phyloP scores from a whole-genome alignment of 768 basidiomycete genomes.

The Strobilomyces dryophilus region DNA sequence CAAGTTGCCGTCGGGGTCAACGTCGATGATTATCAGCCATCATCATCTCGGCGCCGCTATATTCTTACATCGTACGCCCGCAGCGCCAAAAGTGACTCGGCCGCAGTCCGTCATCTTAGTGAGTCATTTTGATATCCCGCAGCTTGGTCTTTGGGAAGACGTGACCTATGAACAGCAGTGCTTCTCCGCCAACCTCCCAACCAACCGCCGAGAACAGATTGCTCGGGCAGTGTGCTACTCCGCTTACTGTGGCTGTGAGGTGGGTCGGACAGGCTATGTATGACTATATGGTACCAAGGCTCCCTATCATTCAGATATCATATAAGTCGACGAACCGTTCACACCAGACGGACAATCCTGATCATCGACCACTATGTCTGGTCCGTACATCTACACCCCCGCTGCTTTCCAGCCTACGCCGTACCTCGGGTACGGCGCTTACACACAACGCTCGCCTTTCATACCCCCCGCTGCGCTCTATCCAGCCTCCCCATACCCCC shows the following conservation, averaged over 20 bases:
- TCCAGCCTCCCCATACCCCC: constrained; percentile 35
- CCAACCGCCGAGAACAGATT: neutral
- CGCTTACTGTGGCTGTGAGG: constrained; percentile 18
- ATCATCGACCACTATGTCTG: constrained; percentile 31
- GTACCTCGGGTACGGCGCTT: constrained; percentile 31
- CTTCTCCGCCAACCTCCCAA: neutral
- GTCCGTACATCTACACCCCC: constrained; percentile 43
- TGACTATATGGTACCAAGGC: neutral
- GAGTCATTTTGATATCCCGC: neutral
- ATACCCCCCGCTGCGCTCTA: constrained; percentile 37
- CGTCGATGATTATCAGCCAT: too few relatives aligned
- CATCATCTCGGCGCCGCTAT: too few relatives aligned
- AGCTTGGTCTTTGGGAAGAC: neutral
- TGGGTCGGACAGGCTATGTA: constrained; percentile 14
- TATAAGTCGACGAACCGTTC: neutral
- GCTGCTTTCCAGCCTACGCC: constrained; percentile 32
- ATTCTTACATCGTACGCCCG: too few relatives aligned
- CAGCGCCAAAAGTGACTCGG: neutral
- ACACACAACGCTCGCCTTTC: constrained; percentile 40
- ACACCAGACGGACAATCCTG: neutral
- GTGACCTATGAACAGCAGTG: neutral
- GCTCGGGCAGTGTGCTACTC: constrained; percentile 3
- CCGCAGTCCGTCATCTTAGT: neutral
- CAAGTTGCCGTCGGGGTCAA: too few relatives aligned
- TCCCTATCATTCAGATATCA: constrained; percentile 18